phyloP scores from a whole-genome alignment of 345 rosid species.

The Pelargonium nanum region DNA sequence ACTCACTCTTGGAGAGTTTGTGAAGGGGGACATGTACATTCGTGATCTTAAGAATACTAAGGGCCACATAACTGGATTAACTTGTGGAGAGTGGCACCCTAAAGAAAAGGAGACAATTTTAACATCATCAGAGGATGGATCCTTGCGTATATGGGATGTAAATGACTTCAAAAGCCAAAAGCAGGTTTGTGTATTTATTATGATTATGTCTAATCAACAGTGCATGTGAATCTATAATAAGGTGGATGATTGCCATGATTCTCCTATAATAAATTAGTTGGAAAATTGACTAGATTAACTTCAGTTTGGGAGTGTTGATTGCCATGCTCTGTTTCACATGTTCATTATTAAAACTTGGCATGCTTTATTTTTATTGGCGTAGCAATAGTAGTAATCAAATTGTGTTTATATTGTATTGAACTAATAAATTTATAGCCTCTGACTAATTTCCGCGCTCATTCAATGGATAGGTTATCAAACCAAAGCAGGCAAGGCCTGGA shows the following conservation, averaged over 20 bases:
- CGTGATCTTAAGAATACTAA: constrained; percentile 95
- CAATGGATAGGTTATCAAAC: constrained; percentile 77
- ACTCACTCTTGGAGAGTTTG: constrained; percentile 82
- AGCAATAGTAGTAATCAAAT: background rate
- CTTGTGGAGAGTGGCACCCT: constrained; percentile 97
- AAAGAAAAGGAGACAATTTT: constrained; percentile 68
- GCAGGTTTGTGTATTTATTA: constrained; percentile 38
- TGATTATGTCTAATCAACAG: background rate
- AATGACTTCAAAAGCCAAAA: constrained; percentile 90
- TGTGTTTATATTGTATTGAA: too few species aligned
- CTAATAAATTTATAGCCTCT: background rate
- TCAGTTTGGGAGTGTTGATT: background rate
- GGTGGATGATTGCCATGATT: constrained; percentile 6
- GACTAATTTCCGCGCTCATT: constrained; percentile 11
- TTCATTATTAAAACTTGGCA: background rate
- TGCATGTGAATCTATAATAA: background rate
- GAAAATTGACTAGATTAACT: background rate
- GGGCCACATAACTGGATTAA: constrained; percentile 88
- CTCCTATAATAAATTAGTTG: background rate
- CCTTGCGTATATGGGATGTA: constrained; percentile 94
- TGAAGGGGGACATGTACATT: constrained; percentile 98
- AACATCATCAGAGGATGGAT: constrained; percentile 96
- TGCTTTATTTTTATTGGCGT: background rate
- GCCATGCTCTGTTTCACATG: background rate
- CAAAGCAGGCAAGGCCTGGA: constrained; percentile 96